Base-by-base conservation (phyloP, 805 yeast species). In the Candida ascalaphidarum region DNA sequence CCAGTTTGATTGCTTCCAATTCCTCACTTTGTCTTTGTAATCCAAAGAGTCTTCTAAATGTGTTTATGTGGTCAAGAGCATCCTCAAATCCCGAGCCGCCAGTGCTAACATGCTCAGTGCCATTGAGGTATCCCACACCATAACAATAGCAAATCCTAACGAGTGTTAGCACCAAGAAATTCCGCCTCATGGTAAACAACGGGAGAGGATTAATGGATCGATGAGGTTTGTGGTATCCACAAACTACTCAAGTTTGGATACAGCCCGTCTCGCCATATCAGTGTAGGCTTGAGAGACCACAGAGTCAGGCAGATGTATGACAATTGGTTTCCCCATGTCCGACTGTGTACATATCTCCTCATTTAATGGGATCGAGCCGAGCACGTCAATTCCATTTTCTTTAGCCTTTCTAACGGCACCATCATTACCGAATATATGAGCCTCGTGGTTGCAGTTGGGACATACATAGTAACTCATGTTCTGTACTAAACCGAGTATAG, bases 401-500 rank as follows among this genome's bases (percentile, higher is more conserved):
- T 58, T 44, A 3, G 76, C 76, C 31, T 76, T 77, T 32, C 67
- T 68, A 15, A 47, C 39, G 1, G 70, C 64, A 2, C 82, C 84
- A 16, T 72, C 77, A 6, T 61, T 46, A 0, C 94, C 94, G 55
- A 84, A 84, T 1, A 84, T 64, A 42, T 80, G 89, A 8, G 80
- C 64, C 37, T 76, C 77, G 39, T 80, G 86, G 27, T 61, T 48
- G 45, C 95, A 84, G 34, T 80, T 74, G 3, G 94, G 84, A 44
- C 95, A 84, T 6, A 71, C 46, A 45, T 65, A 82, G 37, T 69
- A 69, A 39, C 89, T 78, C 95, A 84, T 84, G 46, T 84, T 84
- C 43, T 83, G 83, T 1, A 84, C 84, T 36, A 83, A 46, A 0
- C 95, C 95, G 17, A 80, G 40, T 0, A 84, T 67, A 0, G 92